Conservation (phyloP, 352 stramenopile species). For the Pythium aristosporum region DNA sequence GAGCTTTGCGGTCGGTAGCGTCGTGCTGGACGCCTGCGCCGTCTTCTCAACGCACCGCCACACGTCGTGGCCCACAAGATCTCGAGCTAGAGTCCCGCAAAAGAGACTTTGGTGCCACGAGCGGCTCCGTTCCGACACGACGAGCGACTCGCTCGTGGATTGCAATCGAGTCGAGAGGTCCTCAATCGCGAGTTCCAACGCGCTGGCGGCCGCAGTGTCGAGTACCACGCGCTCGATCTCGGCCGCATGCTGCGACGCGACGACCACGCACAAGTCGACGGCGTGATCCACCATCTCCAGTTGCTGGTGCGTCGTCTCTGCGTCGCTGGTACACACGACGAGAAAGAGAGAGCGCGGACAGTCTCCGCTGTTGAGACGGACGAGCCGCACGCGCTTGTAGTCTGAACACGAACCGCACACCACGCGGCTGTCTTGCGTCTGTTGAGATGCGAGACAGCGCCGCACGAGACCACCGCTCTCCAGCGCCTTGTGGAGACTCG, state of each 20-base stretch:
- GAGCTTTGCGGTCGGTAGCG: conserved; percentile 10
- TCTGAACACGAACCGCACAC: neutral
- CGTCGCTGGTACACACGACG: neutral
- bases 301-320: neutral
- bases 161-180: conserved; percentile 4
- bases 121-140: neutral
- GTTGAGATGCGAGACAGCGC: neutral
- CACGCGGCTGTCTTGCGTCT: neutral
- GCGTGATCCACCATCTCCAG: neutral
- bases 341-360: neutral
- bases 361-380: neutral
- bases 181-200: conserved; percentile 8
- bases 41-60: conserved; percentile 10
- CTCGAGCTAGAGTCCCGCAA: neutral
- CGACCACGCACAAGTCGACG: neutral
- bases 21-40: neutral
- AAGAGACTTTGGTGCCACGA: conserved; percentile 1
- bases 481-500: neutral
- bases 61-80: conserved; percentile 11
- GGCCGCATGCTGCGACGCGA: neutral
- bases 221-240: conserved; percentile 13
- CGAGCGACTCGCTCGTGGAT: neutral
- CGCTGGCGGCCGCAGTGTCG: neutral
- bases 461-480: neutral
- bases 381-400: conserved; percentile 9